A percentile compares a stretch with the other conserved stretches of the same genome.
Conservation (phyloP, 352 stramenopile species). For the Plasmopara viticola region DNA sequence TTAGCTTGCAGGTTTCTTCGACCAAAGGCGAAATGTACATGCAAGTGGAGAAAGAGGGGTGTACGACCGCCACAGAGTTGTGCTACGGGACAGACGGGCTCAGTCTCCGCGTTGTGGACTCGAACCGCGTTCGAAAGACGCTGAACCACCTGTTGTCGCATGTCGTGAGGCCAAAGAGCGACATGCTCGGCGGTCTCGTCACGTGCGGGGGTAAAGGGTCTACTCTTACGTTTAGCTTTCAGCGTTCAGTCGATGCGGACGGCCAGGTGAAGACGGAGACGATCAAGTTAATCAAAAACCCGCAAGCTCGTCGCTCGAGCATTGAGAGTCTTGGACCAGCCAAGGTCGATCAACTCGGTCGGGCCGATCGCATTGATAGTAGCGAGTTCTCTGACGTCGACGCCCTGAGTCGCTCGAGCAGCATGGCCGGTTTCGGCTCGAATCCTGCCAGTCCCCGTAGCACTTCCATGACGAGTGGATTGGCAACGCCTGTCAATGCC, state of each 20-base stretch:
- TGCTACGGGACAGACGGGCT: conserved; percentile 37
- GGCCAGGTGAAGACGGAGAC: conserved; percentile 26
- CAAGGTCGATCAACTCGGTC: conserved; percentile 46
- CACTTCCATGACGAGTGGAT: conserved; percentile 1
- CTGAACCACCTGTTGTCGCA: conserved; percentile 56
- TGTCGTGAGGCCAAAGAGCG: conserved; percentile 43
- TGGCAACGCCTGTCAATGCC: conserved; percentile 11
- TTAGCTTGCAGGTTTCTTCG: conserved; percentile 42
- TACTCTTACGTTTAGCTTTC: conserved; percentile 36
- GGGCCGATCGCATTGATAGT: conserved; percentile 35
- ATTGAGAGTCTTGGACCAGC: conserved; percentile 27
- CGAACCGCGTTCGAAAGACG: conserved; percentile 64
- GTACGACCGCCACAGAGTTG: conserved; percentile 39
- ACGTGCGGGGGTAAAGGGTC: conserved; percentile 38
- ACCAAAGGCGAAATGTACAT: conserved; percentile 76
- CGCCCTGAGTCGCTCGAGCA: conserved; percentile 37
- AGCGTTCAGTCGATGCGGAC: conserved; percentile 15
- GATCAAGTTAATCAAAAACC: conserved; percentile 43
- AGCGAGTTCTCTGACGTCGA: conserved; percentile 45
- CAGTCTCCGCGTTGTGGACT: conserved; percentile 53
- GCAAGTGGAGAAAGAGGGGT: conserved; percentile 47
- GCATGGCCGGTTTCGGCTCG: conserved; percentile 19
- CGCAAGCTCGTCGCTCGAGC: conserved; percentile 39
- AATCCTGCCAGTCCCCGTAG: conserved; percentile 28
- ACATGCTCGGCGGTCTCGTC: conserved; percentile 38